phyloP scores from a whole-genome alignment of 2,329 filamentous ascomycete genomes.

The Zymoseptoria crescenta region DNA sequence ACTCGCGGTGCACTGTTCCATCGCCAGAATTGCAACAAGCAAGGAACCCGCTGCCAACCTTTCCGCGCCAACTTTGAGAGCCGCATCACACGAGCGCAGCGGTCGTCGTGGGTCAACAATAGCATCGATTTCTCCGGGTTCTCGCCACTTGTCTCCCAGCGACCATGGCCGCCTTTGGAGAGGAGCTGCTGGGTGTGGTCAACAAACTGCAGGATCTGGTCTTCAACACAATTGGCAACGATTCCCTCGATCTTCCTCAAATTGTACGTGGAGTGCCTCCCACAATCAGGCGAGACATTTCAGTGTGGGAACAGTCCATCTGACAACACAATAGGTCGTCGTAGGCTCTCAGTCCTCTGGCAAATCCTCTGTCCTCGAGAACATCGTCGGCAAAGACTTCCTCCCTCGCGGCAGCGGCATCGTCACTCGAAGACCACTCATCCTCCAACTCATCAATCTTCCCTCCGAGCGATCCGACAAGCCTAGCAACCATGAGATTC shows the following conservation, averaged over 20 bases:
- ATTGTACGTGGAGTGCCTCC: slow-evolving; percentile 60
- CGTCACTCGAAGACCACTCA: slow-evolving; percentile 86
- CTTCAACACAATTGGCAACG: slow-evolving; percentile 99
- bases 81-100: neutral
- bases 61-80: neutral
- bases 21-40: neutral
- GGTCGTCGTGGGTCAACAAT: neutral
- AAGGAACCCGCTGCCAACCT: neutral
- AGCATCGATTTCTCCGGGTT: neutral
- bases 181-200: slow-evolving; percentile 89
- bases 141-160: neutral
- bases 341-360: slow-evolving; percentile 97
- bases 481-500: slow-evolving; percentile 55
- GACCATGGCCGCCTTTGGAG: slow-evolving; percentile 83
- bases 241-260: slow-evolving; percentile 93
- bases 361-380: slow-evolving; percentile 97
- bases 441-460: slow-evolving; percentile 97
- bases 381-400: slow-evolving; percentile 97
- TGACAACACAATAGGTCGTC: slow-evolving; percentile 63
- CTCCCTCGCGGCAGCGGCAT: slow-evolving; percentile 93
- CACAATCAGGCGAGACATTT: neutral
- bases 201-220: slow-evolving; percentile 98
- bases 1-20: neutral
- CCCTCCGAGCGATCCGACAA: slow-evolving; percentile 64
- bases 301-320: neutral